A percentile compares a stretch with the other conserved stretches of the same genome.
phyloP scores from a whole-genome alignment of 495 filamentous ascomycete genomes.

The Ramalina intermedia region DNA sequence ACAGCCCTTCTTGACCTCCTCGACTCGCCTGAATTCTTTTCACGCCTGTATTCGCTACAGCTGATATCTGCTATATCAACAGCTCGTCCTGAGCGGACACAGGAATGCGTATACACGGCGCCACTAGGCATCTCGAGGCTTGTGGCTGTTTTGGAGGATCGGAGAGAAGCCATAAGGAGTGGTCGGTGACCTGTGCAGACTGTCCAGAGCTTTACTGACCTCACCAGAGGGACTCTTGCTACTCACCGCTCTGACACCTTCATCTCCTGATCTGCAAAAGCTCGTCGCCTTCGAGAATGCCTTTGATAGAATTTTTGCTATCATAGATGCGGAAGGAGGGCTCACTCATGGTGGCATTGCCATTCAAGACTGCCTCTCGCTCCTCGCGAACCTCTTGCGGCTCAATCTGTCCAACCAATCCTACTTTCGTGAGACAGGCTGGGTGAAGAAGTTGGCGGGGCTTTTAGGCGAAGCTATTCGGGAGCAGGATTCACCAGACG shows the following conservation, averaged over 20 bases:
- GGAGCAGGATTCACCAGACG: constrained; percentile 41
- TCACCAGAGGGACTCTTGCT: constrained; percentile 48
- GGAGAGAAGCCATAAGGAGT: constrained; percentile 77
- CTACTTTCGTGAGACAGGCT: constrained; percentile 83
- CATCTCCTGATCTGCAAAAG: constrained; percentile 77
- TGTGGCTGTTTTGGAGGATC: constrained; percentile 70
- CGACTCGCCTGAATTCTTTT: constrained; percentile 80
- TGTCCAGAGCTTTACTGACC: neutral
- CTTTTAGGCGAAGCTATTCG: constrained; percentile 51
- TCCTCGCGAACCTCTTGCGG: constrained; percentile 80
- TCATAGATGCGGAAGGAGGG: constrained; percentile 70
- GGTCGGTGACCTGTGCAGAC: constrained; percentile 34
- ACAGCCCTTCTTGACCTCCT: constrained; percentile 79
- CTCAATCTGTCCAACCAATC: constrained; percentile 88
- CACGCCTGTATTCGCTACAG: constrained; percentile 82
- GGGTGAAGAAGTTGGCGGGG: constrained; percentile 54
- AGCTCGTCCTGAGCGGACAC: constrained; percentile 85
- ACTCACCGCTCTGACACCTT: constrained; percentile 52
- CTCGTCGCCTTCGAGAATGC: constrained; percentile 89
- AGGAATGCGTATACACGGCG: constrained; percentile 83
- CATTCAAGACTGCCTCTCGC: constrained; percentile 86
- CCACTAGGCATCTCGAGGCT: constrained; percentile 78
- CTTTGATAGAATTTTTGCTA: constrained; percentile 70
- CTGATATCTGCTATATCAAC: constrained; percentile 72
- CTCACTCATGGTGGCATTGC: constrained; percentile 75